These are phyloP conservation scores for Bothriochloa decipiens DNA, from an alignment of 176 grass and related monocot species.

Conservation along the genomic window DNA sequence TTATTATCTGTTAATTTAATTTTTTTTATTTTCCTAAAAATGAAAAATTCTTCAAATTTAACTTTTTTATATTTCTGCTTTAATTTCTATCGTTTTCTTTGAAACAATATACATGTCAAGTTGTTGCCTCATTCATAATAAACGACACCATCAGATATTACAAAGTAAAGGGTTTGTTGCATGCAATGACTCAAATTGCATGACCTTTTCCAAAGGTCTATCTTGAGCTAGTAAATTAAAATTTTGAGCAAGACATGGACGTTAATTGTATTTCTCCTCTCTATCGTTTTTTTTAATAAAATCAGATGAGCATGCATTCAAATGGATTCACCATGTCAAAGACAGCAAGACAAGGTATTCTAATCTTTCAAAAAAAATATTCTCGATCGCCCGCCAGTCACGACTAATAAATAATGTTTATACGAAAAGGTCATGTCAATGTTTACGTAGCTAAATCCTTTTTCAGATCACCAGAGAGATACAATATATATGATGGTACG, in stretches of 20 bases:
- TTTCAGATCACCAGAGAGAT: background rate
- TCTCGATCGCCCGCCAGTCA: background rate
- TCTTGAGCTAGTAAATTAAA: background rate
- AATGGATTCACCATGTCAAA: no score
- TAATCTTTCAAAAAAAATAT: no score
- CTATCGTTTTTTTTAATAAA: no score
- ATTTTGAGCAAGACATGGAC: no score
- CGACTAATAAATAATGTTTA: background rate
- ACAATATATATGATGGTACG: no score
- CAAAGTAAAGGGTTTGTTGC: background rate
- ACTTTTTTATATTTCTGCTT: background rate
- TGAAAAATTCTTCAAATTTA: no score
- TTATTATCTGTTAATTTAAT: background rate
- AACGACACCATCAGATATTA: background rate
- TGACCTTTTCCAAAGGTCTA: background rate
- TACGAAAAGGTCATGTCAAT: conserved; percentile 9
- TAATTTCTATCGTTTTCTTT: no score
- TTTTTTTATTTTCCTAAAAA: no score
- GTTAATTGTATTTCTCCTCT: no score
- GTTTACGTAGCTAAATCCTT: conserved; percentile 25
- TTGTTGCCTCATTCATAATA: background rate
- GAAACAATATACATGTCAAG: background rate
- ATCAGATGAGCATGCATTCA: no score
- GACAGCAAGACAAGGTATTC: no score
- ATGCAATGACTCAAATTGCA: background rate